Evolutionary conservation across 2,329 filamentous ascomycete species (phyloP).

Genomic region (Diaporthe citri): DNA sequence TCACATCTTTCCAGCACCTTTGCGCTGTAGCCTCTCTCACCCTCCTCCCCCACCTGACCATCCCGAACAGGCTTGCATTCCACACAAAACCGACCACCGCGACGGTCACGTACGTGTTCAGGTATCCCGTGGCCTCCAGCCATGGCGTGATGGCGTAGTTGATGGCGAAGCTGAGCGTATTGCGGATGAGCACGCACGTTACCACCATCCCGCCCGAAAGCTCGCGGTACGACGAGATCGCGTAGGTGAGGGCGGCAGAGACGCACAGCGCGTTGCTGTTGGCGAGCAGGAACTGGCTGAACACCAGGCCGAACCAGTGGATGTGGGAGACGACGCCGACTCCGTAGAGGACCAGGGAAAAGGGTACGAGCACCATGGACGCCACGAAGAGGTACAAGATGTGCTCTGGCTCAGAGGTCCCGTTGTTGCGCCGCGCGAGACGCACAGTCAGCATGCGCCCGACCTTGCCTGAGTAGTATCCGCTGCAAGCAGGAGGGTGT

Average conservation of each 20-base stretch:
- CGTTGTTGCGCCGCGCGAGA: constrained; percentile 43
- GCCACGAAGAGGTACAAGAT: constrained; percentile 42
- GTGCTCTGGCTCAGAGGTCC: constrained; percentile 45
- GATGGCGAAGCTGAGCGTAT: constrained; percentile 55
- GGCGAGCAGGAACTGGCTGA: constrained; percentile 47
- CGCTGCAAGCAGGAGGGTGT: constrained; percentile 42
- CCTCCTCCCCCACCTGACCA: constrained; percentile 58
- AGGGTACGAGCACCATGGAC: constrained; percentile 42
- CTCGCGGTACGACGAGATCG: constrained; percentile 49
- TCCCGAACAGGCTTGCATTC: constrained; percentile 56
- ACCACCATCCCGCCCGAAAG: constrained; percentile 48
- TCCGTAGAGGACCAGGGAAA: constrained; percentile 42
- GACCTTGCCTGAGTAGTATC: constrained; percentile 45
- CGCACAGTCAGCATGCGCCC: constrained; percentile 42
- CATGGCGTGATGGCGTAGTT: constrained; percentile 52
- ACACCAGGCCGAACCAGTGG: constrained; percentile 49
- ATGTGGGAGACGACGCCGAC: constrained; percentile 46
- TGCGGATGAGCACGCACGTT: constrained; percentile 51
- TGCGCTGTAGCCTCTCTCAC: constrained; percentile 21
- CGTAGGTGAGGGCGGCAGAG: constrained; percentile 46
- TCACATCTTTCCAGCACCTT: constrained; percentile 33
- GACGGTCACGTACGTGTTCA: constrained; percentile 53
- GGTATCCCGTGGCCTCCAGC: constrained; percentile 51
- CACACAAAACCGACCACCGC: constrained; percentile 53
- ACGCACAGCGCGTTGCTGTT: constrained; percentile 47